phyloP scores from a whole-genome alignment of 306 rosid genomes.

The Albizia julibrissin region DNA sequence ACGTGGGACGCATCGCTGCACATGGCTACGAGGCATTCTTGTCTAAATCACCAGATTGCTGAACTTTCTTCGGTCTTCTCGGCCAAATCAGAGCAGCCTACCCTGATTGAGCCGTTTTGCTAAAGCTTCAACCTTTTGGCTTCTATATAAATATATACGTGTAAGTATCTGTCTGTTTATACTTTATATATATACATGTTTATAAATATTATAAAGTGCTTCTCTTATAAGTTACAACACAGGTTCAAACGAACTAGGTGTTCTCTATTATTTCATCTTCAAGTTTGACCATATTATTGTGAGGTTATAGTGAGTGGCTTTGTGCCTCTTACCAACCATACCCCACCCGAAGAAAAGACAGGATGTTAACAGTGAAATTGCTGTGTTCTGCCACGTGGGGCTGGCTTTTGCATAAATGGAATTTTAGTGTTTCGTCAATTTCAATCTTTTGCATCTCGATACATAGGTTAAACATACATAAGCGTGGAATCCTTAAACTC shows the following conservation, averaged over 20 bases:
- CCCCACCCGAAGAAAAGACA: conserved; percentile 39
- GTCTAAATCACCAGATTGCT: conserved; percentile 53
- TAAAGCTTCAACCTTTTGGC: conserved; percentile 37
- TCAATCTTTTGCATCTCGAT: conserved; percentile 26
- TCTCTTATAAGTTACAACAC: conserved; percentile 8
- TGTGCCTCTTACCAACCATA: conserved; percentile 21
- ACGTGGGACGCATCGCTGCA: conserved; percentile 75
- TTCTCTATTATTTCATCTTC: conserved; percentile 15
- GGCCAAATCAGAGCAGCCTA: conserved; percentile 27
- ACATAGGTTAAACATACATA: conserved; percentile 20
- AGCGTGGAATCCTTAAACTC: conserved; percentile 44
- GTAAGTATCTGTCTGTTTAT: neutral
- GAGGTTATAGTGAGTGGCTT: conserved; percentile 22
- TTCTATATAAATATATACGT: conserved; percentile 3
- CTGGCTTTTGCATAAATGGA: conserved; percentile 30
- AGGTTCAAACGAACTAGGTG: conserved; percentile 15
- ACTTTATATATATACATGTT: neutral
- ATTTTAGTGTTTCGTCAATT: conserved; percentile 16
- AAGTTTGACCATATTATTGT: conserved; percentile 28
- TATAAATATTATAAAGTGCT: conserved; percentile 23
- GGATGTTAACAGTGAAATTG: conserved; percentile 25
- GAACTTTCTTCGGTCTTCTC: conserved; percentile 35
- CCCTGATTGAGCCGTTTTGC: conserved; percentile 29
- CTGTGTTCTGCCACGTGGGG: conserved; percentile 34
- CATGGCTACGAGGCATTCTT: conserved; percentile 70